Percentiles rank a stretch among this genome's conserved stretches.
Conservation (phyloP, 2,329 filamentous ascomycete species). For the Albifimbria verrucaria region DNA sequence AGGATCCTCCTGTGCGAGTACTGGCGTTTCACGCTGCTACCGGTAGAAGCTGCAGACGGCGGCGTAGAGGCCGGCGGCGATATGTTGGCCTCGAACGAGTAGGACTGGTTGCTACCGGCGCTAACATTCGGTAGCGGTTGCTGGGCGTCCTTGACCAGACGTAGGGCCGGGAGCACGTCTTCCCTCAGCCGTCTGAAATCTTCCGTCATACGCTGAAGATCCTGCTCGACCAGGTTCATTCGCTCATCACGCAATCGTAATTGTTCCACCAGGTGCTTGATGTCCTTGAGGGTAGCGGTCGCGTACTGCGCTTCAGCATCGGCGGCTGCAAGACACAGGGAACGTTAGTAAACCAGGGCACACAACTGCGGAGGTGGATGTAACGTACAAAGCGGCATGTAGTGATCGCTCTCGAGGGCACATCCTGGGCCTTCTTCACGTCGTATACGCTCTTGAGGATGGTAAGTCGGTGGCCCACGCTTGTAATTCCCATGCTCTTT, state of each 20-base stretch:
- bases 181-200: slow-evolving; percentile 87
- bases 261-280: slow-evolving; percentile 85
- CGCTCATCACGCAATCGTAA: slow-evolving; percentile 87
- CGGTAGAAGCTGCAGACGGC: slow-evolving; percentile 43
- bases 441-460: slow-evolving; percentile 97
- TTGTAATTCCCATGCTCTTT: slow-evolving; percentile 89
- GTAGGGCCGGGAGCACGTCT: slow-evolving; percentile 85
- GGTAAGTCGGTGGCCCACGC: slow-evolving; percentile 89
- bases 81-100: slow-evolving; percentile 46
- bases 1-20: slow-evolving; percentile 75
- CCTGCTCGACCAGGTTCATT: slow-evolving; percentile 77
- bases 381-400: slow-evolving; percentile 77
- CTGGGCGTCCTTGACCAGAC: slow-evolving; percentile 86
- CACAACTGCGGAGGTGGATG: too few species aligned
- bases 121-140: slow-evolving; percentile 69
- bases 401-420: slow-evolving; percentile 91
- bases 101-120: slow-evolving; percentile 33
- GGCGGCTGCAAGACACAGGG: slow-evolving; percentile 62
- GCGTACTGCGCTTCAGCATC: slow-evolving; percentile 84
- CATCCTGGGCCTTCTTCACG: slow-evolving; percentile 89
- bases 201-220: slow-evolving; percentile 78
- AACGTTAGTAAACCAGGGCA: too few species aligned
- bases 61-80: slow-evolving; percentile 58
- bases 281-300: slow-evolving; percentile 87
- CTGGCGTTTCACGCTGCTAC: slow-evolving; percentile 60